Percentiles rank a stretch among this genome's conserved stretches.
Conservation (phyloP, 169 alveolate genomes). For the Plasmodium blacklocki region DNA sequence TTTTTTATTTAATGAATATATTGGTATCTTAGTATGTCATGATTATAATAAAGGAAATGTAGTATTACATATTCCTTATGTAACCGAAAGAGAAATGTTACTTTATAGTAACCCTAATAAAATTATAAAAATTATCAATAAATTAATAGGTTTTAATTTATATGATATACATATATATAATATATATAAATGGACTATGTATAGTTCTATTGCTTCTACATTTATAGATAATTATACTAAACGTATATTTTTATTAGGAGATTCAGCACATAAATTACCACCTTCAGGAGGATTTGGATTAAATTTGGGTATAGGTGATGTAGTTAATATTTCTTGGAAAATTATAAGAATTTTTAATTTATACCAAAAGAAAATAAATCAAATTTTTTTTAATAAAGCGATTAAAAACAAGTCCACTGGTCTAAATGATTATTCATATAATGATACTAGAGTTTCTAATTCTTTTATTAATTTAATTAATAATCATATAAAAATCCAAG, state of each 20-base stretch:
- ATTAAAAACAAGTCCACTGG: not conserved
- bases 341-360: constrained; percentile 77
- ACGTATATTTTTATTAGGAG: constrained; percentile 90
- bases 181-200: constrained; percentile 85
- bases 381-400: constrained; percentile 1
- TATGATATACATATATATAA: constrained; percentile 81
- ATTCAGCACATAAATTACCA: constrained; percentile 94
- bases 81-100: constrained; percentile 84
- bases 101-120: constrained; percentile 18
- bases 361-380: not conserved
- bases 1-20: constrained; percentile 87
- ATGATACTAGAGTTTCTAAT: no score
- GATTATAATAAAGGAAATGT: constrained; percentile 90
- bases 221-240: constrained; percentile 79
- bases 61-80: constrained; percentile 93
- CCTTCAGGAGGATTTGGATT: constrained; percentile 97
- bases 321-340: constrained; percentile 85
- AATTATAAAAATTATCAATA: constrained; percentile 79
- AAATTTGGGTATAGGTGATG: constrained; percentile 95
- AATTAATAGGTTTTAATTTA: constrained; percentile 78
- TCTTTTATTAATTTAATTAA: not conserved
- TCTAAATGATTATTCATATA: not conserved
- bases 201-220: constrained; percentile 87
- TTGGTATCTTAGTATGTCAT: constrained; percentile 92
- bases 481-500: not conserved